Base-by-base conservation (phyloP, 768 basidiomycete species). In the Tylopilus subfusipes region DNA sequence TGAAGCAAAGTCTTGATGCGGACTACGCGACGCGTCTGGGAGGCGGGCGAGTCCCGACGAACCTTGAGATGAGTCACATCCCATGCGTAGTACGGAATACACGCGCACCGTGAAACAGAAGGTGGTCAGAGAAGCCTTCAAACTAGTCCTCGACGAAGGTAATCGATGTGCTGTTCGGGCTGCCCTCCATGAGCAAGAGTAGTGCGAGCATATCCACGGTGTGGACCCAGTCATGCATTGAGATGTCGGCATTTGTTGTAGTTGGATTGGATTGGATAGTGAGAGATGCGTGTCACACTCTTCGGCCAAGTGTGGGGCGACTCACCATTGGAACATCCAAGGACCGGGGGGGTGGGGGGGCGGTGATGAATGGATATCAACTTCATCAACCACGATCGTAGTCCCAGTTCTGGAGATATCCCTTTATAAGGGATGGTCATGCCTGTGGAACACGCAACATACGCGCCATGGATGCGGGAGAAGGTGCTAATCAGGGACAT, bases 241-340 rank as follows among this genome's bases (percentile, higher is more conserved):
- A 18, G 16, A 18, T 36, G 16, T 7, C 34, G n/a, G n/a, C n/a
- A 18, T 16, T 18, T 16, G 36, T 74, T 73, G 55, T 75, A 72
- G 51, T 72, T 73, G 34, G 9, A 40, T 7, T n/a, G n/a, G n/a
- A n/a, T n/a, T 2, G 21, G n/a, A 25, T 21, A 25, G 33, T 33
- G n/a, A n/a, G 33, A 30, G 33, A 34, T 40, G 19, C 21, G 5
- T 16, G 47, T 34, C 33, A 34, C 33, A 18, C 13, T 27, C 25
- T 27, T 34, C 33, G 31, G 31, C 31, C 31, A 13, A 33, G 7
- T 10, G 5, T 19, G 36, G 38, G n/a, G 11, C 13, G 10, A 53
- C 56, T 38, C 42, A 66, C 64, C 73, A 77, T 43, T 76, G 76
- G 46, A 78, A 61, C 53, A 79, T 71, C 77, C 82, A 84, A 6